Evolutionary conservation across 148 eudicot genomes (phyloP).

Genomic region (Fagopyrum tataricum): DNA sequence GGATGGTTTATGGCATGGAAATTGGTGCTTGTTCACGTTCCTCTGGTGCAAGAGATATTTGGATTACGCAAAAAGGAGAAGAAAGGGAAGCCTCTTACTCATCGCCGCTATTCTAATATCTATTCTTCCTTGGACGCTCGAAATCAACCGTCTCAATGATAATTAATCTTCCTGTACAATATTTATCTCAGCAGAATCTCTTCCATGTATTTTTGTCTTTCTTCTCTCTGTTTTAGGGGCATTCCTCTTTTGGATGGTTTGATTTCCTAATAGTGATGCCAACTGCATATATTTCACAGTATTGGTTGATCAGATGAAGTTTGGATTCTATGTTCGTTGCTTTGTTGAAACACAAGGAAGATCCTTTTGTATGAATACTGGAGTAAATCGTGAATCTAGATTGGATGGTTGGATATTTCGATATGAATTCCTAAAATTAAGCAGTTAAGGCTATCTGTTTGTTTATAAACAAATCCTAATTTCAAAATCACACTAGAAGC

Average conservation of each 20-base stretch:
- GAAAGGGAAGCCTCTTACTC: constrained; percentile 44
- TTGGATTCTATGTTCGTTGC: not conserved
- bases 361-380: not conserved
- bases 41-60: constrained; percentile 76
- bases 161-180: not conserved
- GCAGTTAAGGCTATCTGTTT: no score
- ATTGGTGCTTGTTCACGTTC: constrained; percentile 77
- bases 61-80: constrained; percentile 58
- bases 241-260: no score
- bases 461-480: no score
- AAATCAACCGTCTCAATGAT: not conserved
- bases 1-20: constrained; percentile 88
- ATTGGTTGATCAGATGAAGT: not conserved
- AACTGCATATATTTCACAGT: no score
- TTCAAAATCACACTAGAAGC: no score
- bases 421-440: no score
- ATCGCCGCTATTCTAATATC: constrained; percentile 33
- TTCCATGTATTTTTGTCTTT: not conserved
- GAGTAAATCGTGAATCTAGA: no score
- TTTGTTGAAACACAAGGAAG: not conserved
- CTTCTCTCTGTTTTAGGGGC: no score
- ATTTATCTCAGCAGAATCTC: no score
- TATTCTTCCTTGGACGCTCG: constrained; percentile 26
- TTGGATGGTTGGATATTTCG: no score
- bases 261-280: no score